A percentile compares a stretch with the other conserved stretches of the same genome.
Evolutionary conservation across 73 alveolate genomes (phyloP).

Genomic region (Paramecium biaurelia): DNA sequence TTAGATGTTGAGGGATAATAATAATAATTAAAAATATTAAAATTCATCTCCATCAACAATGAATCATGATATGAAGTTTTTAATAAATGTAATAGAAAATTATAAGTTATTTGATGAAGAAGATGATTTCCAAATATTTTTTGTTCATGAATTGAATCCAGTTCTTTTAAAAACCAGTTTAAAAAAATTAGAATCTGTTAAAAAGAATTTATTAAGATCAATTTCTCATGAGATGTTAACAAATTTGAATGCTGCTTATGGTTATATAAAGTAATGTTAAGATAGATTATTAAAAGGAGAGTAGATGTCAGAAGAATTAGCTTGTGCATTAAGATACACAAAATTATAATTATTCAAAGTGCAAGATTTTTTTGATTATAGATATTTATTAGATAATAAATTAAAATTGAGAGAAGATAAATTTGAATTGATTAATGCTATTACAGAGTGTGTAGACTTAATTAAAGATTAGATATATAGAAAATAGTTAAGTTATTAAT

Average conservation of each 20-base stretch:
- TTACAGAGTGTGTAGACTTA: slow-evolving; percentile 2
- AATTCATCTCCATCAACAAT: neutral
- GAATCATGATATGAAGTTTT: slow-evolving; percentile 17
- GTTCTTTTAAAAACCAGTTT: neutral
- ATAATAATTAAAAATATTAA: neutral
- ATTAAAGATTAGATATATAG: neutral
- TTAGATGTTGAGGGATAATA: neutral
- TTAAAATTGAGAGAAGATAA: slow-evolving; percentile 2
- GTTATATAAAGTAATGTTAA: neutral
- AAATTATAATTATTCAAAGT: neutral
- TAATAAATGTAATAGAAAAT: neutral
- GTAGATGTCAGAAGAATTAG: neutral
- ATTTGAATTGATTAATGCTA: neutral
- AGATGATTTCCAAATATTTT: slow-evolving; percentile 6
- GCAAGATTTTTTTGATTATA: neutral
- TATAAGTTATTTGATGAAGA: slow-evolving; percentile 16
- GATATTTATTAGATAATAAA: neutral
- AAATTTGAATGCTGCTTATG: slow-evolving; percentile 12
- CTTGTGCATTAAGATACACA: slow-evolving; percentile 4
- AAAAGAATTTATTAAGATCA: slow-evolving; percentile 4
- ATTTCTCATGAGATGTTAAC: slow-evolving; percentile 12
- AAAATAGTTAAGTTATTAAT: neutral
- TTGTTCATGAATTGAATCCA: slow-evolving; percentile 31
- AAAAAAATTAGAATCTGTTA: slow-evolving; percentile 29
- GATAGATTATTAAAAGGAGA: slow-evolving; percentile 12